Conservation (phyloP, 495 filamentous ascomycete genomes). For the Pyrenula aspistea region DNA sequence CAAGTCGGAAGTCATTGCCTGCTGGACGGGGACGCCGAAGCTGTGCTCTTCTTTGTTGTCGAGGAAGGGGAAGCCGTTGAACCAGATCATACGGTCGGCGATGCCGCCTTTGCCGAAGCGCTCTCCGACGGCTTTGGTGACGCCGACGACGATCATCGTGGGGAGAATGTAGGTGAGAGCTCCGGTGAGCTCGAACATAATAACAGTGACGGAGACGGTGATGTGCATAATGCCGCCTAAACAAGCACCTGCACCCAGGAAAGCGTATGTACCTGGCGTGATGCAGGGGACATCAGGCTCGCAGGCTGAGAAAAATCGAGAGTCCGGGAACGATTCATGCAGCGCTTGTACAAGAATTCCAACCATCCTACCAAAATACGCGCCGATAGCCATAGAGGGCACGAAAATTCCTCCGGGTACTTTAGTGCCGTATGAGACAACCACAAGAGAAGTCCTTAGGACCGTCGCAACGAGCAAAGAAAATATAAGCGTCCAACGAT, state of each 20-base stretch:
- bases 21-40: constrained; percentile 89
- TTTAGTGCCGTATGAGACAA: constrained; percentile 96
- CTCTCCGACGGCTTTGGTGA: constrained; percentile 89
- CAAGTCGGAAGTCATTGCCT: constrained; percentile 79
- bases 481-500: constrained; percentile 67
- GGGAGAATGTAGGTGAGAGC: constrained; percentile 92
- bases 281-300: constrained; percentile 83
- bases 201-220: constrained; percentile 94
- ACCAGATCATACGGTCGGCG: constrained; percentile 98
- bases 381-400: constrained; percentile 94
- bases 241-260: constrained; percentile 91
- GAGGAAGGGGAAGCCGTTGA: constrained; percentile 94
- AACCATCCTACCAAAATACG: constrained; percentile 86
- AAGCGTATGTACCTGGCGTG: constrained; percentile 89
- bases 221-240: constrained; percentile 95
- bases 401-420: constrained; percentile 96
- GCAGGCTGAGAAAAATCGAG: constrained; percentile 76
- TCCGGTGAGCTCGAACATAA: constrained; percentile 97
- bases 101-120: constrained; percentile 92
- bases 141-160: constrained; percentile 96
- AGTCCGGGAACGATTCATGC: constrained; percentile 69
- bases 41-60: constrained; percentile 98
- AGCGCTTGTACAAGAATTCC: constrained; percentile 88
- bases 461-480: constrained; percentile 73
- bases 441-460: constrained; percentile 72